phyloP scores from a whole-genome alignment of 257 asterid genomes.

The Vinca minor region DNA sequence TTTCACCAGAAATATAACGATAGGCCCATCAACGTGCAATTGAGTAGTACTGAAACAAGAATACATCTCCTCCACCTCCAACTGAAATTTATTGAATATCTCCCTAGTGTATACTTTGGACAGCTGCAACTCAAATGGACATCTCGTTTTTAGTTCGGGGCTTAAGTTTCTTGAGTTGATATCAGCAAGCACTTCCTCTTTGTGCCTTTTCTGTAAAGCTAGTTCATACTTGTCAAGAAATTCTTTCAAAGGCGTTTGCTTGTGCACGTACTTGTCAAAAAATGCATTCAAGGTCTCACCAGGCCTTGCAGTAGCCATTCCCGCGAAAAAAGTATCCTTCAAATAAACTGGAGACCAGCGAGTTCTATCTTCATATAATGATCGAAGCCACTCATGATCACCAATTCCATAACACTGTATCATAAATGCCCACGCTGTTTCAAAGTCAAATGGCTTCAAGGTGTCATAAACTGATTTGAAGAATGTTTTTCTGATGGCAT shows the following conservation, averaged over 20 bases:
- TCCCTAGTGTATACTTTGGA: slow-evolving; percentile 51
- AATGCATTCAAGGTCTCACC: slow-evolving; percentile 47
- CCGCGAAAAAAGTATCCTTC: slow-evolving; percentile 55
- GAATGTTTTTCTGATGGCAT: slow-evolving; percentile 28
- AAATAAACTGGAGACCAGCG: slow-evolving; percentile 73
- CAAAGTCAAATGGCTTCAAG: slow-evolving; percentile 61
- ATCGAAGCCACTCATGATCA: slow-evolving; percentile 67
- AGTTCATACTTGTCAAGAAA: slow-evolving; percentile 80
- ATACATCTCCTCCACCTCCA: slow-evolving; percentile 82
- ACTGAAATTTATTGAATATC: slow-evolving; percentile 55
- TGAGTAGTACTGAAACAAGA: slow-evolving; percentile 73
- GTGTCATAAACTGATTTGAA: slow-evolving; percentile 54
- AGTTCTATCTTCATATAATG: slow-evolving; percentile 55
- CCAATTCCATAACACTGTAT: slow-evolving; percentile 51
- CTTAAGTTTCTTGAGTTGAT: slow-evolving; percentile 47
- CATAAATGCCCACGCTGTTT: slow-evolving; percentile 69
- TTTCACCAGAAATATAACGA: slow-evolving; percentile 54
- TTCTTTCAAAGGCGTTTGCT: slow-evolving; percentile 73
- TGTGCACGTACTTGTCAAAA: slow-evolving; percentile 63
- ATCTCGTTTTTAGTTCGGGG: slow-evolving; percentile 57
- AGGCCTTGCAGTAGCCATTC: slow-evolving; percentile 52
- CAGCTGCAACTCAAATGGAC: slow-evolving; percentile 63
- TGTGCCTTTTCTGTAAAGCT: slow-evolving; percentile 60
- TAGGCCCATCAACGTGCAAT: slow-evolving; percentile 52
- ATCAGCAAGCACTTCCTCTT: slow-evolving; percentile 63